Evolutionary conservation across 2,329 filamentous ascomycete species (phyloP).

Genomic region (Colletotrichum destructivum): DNA sequence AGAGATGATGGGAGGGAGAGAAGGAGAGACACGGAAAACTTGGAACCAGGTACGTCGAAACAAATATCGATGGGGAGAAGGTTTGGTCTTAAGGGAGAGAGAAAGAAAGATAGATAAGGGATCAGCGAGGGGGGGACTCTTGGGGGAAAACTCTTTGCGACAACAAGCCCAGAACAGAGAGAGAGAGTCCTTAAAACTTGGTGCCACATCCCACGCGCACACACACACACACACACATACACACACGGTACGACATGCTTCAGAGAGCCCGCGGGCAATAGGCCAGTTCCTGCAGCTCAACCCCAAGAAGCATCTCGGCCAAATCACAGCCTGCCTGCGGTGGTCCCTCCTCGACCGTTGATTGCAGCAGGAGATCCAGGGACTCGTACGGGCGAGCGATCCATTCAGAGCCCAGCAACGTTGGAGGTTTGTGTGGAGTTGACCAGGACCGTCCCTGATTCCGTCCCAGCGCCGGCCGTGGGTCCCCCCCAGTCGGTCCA

Average conservation of each 20-base stretch:
- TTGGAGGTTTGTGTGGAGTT: slow-evolving; percentile 38
- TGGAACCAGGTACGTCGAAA: neutral
- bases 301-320: neutral
- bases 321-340: slow-evolving; percentile 12
- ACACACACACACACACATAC: neutral
- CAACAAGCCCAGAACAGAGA: neutral
- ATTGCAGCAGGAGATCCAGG: slow-evolving; percentile 33
- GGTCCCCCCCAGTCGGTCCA: neutral
- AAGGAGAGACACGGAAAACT: neutral
- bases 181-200: neutral
- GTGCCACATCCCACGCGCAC: slow-evolving; percentile 24
- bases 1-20: neutral
- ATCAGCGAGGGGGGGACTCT: neutral
- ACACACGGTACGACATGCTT: neutral
- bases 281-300: neutral
- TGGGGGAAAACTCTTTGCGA: slow-evolving; percentile 16
- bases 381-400: slow-evolving; percentile 25
- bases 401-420: slow-evolving; percentile 23
- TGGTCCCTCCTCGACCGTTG: slow-evolving; percentile 10
- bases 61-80: slow-evolving; percentile 22
- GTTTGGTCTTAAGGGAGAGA: slow-evolving; percentile 33
- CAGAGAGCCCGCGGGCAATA: no score
- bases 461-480: neutral
- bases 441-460: slow-evolving; percentile 35
- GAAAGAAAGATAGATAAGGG: neutral